Evolutionary conservation across 495 filamentous ascomycete genomes (phyloP).

Genomic region (Rostrohypoxylon terebratum): DNA sequence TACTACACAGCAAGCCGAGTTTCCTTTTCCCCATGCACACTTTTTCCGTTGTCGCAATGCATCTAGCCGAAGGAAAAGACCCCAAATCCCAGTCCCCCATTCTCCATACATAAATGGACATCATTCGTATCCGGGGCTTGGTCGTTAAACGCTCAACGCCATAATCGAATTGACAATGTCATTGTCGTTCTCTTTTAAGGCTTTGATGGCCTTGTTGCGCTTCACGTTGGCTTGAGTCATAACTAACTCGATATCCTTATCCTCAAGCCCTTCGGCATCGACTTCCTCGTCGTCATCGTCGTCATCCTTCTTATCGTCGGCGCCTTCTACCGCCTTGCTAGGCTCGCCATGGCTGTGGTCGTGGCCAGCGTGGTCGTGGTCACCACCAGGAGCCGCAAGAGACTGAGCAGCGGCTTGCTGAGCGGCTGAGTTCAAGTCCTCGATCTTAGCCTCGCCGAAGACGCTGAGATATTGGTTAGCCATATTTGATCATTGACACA

Average conservation of each 20-base stretch:
- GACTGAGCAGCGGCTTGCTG: constrained; percentile 89
- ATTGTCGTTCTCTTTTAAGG: constrained; percentile 98
- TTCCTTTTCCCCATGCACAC: constrained; percentile 28
- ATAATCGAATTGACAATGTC: constrained; percentile 99
- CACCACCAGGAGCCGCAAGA: constrained; percentile 50
- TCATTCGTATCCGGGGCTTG: neutral
- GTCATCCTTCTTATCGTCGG: constrained; percentile 82
- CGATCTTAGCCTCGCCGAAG: constrained; percentile 99
- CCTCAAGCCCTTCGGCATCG: constrained; percentile 91
- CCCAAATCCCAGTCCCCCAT: neutral
- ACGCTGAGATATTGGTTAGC: constrained; percentile 69
- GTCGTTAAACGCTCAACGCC: constrained; percentile 90
- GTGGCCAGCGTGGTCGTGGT: constrained; percentile 70
- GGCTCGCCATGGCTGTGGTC: constrained; percentile 74
- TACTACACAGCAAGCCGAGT: constrained; percentile 37
- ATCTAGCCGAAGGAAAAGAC: constrained; percentile 19
- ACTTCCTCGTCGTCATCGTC: constrained; percentile 94
- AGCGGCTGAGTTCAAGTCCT: constrained; percentile 97
- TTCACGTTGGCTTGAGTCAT: constrained; percentile 98
- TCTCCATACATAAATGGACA: constrained; percentile 12
- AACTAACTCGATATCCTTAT: constrained; percentile 99
- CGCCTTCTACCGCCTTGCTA: constrained; percentile 76
- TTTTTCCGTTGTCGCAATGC: constrained; percentile 46
- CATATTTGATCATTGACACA: neutral
- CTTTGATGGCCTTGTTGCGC: constrained; percentile 98